A percentile compares a stretch with the other conserved stretches of the same genome.
Evolutionary conservation across 2,329 filamentous ascomycete genomes (phyloP).

Genomic region (Phyllosticta citriasiana): DNA sequence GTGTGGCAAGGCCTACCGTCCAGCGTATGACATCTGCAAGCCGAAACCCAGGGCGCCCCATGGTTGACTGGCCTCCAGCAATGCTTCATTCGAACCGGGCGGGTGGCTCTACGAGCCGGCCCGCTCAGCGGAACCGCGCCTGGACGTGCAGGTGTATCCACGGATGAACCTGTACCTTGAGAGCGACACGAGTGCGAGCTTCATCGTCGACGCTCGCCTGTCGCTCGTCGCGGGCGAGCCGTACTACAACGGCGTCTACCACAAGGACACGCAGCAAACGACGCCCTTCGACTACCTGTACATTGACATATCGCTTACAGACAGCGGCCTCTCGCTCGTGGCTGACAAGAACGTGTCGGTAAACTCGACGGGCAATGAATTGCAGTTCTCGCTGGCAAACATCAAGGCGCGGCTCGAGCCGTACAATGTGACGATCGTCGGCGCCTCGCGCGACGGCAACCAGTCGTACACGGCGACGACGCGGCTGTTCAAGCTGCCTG

Average conservation of each 20-base stretch:
- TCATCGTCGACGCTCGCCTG: slow-evolving; percentile 50
- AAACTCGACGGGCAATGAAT: slow-evolving; percentile 28
- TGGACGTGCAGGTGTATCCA: slow-evolving; percentile 37
- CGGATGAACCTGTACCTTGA: slow-evolving; percentile 39
- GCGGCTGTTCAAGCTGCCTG: slow-evolving; percentile 32
- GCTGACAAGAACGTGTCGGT: slow-evolving; percentile 21
- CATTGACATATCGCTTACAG: slow-evolving; percentile 18
- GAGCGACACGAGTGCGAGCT: slow-evolving; percentile 30
- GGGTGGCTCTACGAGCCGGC: slow-evolving; percentile 35
- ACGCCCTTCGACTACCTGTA: slow-evolving; percentile 19
- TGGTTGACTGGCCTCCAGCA: slow-evolving; percentile 19
- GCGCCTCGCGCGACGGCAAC: slow-evolving; percentile 20
- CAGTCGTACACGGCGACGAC: slow-evolving; percentile 28
- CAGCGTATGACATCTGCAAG: slow-evolving; percentile 21
- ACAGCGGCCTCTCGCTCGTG: slow-evolving; percentile 18
- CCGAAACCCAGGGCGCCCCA: not conserved
- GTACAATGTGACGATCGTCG: slow-evolving; percentile 29
- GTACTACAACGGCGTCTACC: slow-evolving; percentile 14
- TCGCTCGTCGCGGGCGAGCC: slow-evolving; percentile 40
- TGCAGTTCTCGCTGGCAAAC: slow-evolving; percentile 25
- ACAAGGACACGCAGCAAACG: slow-evolving; percentile 5
- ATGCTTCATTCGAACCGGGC: slow-evolving; percentile 38
- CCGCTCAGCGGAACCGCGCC: slow-evolving; percentile 25
- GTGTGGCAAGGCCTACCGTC: slow-evolving; percentile 40
- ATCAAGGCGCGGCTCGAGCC: slow-evolving; percentile 24